Base-by-base conservation (phyloP, 1,139 yeast species). In the Pichia sp. region DNA sequence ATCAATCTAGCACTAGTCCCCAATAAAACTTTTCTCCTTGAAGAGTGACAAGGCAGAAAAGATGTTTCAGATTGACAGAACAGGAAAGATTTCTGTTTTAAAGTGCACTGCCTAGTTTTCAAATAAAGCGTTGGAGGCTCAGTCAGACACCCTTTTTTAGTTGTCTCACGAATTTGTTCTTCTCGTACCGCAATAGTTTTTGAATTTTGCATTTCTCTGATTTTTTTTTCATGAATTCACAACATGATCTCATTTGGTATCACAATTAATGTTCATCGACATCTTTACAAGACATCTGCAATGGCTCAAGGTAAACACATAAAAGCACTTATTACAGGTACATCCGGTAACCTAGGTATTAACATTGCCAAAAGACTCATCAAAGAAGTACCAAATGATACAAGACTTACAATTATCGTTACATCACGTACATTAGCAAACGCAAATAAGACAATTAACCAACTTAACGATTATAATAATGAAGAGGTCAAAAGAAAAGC, bases 361-460 rank as follows among this genome's bases (percentile, higher is more conserved):
- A 85, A 87, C 58, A 84, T 89, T 39, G 96, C 94, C 12, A 80
- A 83, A 61, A 72, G 97, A 45, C 69, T 92, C 32, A 72, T 92
- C 18, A 83, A 80, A 46, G 73, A 76, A 45, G 64, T 79, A 4
- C 79, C 82, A 4, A 62, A 69, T 1, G 72, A 73, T 22, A 70
- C 72, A 15, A 71, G 82, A 48, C 62, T 92, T 45, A 89, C 96
- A 0, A 70, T 92, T 8, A 79, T 92, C 15, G 89, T 90, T 12
- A 89, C 97, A 0, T 86, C 96, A 3, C 73, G 98, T 56, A 87
- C 96, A 0, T 71, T 92, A 42, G 89, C 96, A 7, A 79, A 86
- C 50, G 96, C 81, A 12, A 81, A 82, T 52, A 87, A 85, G 51
- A 84, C 83, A n/a, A 85, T 89, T 39, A 73, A 72, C 25, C 63